phyloP scores from a whole-genome alignment of 495 filamentous ascomycete species.

The Aspergillus kassunensis region DNA sequence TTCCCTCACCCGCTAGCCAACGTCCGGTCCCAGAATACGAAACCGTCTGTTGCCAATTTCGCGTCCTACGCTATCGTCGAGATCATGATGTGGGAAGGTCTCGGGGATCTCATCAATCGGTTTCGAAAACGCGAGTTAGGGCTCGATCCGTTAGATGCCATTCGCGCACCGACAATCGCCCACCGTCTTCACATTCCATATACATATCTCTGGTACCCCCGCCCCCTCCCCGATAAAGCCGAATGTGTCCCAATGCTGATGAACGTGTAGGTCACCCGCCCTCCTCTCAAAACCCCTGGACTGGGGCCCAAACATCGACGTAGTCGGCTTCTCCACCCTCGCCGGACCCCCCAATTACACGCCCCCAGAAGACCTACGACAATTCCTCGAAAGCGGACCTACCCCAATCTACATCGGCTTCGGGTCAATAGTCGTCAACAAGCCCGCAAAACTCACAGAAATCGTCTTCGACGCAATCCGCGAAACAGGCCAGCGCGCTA shows the following conservation, averaged over 20 bases:
- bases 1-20: slow-evolving; percentile 55
- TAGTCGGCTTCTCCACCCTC: slow-evolving; percentile 70
- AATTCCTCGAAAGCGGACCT: slow-evolving; percentile 59
- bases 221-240: background rate
- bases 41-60: slow-evolving; percentile 61
- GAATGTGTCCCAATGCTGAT: background rate
- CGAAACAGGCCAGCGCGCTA: slow-evolving; percentile 57
- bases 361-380: slow-evolving; percentile 55
- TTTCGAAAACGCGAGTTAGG: slow-evolving; percentile 63
- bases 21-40: slow-evolving; percentile 48
- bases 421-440: slow-evolving; percentile 72
- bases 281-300: slow-evolving; percentile 75
- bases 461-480: slow-evolving; percentile 65
- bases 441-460: slow-evolving; percentile 59
- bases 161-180: slow-evolving; percentile 62
- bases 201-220: slow-evolving; percentile 69
- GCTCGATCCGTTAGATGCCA: slow-evolving; percentile 61
- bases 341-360: slow-evolving; percentile 54
- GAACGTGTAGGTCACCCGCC: slow-evolving; percentile 57
- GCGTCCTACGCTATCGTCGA: slow-evolving; percentile 72
- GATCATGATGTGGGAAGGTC: slow-evolving; percentile 76
- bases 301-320: slow-evolving; percentile 64
- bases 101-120: slow-evolving; percentile 71
- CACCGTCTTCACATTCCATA: slow-evolving; percentile 65
- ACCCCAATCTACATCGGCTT: slow-evolving; percentile 76